phyloP scores from a whole-genome alignment of 2,329 filamentous ascomycete genomes.

The Zopfia rhizophila region DNA sequence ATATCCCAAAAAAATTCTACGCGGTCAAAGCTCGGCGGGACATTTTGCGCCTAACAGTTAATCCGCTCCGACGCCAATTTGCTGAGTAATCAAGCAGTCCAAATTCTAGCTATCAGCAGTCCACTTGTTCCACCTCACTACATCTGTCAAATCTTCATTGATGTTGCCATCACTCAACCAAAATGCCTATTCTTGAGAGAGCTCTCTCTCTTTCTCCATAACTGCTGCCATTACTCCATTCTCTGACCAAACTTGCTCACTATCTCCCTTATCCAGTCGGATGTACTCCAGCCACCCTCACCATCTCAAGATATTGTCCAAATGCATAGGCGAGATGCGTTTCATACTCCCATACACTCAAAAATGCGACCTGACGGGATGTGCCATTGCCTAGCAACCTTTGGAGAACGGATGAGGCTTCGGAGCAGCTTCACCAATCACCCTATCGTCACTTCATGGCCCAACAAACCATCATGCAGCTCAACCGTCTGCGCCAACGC shows the following conservation, averaged over 20 bases:
- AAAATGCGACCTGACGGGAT: too few relatives aligned
- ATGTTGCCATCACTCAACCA: background rate
- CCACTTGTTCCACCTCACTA: background rate
- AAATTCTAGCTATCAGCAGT: too few relatives aligned
- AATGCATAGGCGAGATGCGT: constrained; percentile 7
- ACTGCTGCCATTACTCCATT: constrained; percentile 3
- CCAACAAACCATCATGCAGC: too few relatives aligned
- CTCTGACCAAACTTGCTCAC: constrained; percentile 13
- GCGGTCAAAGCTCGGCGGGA: too few relatives aligned
- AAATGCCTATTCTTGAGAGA: constrained; percentile 12
- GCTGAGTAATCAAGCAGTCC: too few relatives aligned
- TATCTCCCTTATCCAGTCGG: constrained; percentile 16
- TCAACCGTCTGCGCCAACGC: too few relatives aligned
- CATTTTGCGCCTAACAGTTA: too few relatives aligned
- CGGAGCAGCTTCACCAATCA: too few relatives aligned
- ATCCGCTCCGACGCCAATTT: background rate
- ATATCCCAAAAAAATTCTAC: too few relatives aligned
- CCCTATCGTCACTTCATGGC: too few relatives aligned
- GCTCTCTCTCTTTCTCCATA: constrained; percentile 10
- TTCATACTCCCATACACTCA: constrained; percentile 1
- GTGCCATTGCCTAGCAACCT: too few relatives aligned
- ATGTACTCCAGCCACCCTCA: background rate
- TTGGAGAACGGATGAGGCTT: too few relatives aligned
- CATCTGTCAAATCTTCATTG: background rate
- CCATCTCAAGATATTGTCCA: constrained; percentile 15